Percentiles rank a stretch among this genome's conserved stretches.
Evolutionary conservation across 352 stramenopile species (phyloP).

Genomic region (Aphanomyces euteiches): DNA sequence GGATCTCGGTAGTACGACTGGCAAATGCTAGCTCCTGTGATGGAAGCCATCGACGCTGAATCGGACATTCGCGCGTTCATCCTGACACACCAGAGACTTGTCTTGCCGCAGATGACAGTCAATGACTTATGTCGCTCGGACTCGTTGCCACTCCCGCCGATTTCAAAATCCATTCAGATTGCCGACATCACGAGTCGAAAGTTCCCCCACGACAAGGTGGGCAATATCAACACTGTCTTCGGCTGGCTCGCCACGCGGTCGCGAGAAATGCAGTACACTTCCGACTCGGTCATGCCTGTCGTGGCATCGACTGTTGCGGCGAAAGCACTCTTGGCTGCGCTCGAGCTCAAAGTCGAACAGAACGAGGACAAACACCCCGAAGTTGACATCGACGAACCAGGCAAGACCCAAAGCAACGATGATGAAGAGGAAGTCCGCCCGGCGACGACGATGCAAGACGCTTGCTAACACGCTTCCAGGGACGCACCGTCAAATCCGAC

Average conservation of each 20-base stretch:
- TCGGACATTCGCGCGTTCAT: slow-evolving; percentile 70
- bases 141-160: slow-evolving; percentile 42
- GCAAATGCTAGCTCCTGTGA: slow-evolving; percentile 68
- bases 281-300: slow-evolving; percentile 1
- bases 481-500: no score
- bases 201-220: slow-evolving; percentile 55
- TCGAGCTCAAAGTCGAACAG: background rate
- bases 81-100: slow-evolving; percentile 36
- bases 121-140: slow-evolving; percentile 55
- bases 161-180: slow-evolving; percentile 59
- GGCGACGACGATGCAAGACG: no score
- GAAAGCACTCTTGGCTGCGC: slow-evolving; percentile 13
- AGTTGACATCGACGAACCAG: background rate
- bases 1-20: slow-evolving; percentile 63
- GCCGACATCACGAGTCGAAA: slow-evolving; percentile 56
- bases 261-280: background rate
- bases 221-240: slow-evolving; percentile 49
- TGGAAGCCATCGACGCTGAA: slow-evolving; percentile 70
- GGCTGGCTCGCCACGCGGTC: slow-evolving; percentile 45
- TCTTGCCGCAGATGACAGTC: slow-evolving; percentile 53
- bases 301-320: slow-evolving; percentile 4
- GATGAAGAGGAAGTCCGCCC: background rate
- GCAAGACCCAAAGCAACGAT: background rate
- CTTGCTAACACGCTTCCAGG: no score
- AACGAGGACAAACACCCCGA: background rate